Evolutionary conservation across 257 asterid genomes (phyloP).

Genomic region (Plantago elongata): DNA sequence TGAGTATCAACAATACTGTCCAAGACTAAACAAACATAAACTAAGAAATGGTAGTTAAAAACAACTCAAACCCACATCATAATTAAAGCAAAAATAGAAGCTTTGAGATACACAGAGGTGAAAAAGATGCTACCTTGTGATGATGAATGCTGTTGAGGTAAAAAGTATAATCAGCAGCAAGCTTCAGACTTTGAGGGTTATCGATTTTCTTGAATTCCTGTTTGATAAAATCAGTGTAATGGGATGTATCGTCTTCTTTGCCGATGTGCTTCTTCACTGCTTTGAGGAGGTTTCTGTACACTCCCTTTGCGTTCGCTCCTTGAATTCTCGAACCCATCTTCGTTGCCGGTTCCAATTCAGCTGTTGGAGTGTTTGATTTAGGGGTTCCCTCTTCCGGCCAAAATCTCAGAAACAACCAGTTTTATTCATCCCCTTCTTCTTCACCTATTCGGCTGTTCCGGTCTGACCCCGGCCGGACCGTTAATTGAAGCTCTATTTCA

Average conservation of each 20-base stretch:
- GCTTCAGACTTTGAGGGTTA: conserved; percentile 43
- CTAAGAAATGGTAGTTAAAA: neutral
- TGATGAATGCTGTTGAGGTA: conserved; percentile 81
- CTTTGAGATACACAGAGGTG: neutral
- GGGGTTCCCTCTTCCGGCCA: too few relatives aligned
- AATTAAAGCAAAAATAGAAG: too few relatives aligned
- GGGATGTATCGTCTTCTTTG: conserved; percentile 48
- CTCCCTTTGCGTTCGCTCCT: conserved; percentile 34
- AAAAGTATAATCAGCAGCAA: conserved; percentile 61
- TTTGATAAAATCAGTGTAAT: conserved; percentile 63
- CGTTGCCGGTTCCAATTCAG: neutral
- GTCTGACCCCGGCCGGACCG: too few relatives aligned
- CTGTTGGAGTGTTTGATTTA: neutral
- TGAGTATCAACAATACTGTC: neutral
- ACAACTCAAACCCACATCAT: neutral
- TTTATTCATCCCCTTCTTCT: too few relatives aligned
- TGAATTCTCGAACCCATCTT: conserved; percentile 40
- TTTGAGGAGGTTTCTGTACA: conserved; percentile 62
- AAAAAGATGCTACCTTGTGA: conserved; percentile 53
- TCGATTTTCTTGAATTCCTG: conserved; percentile 49
- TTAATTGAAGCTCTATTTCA: too few relatives aligned
- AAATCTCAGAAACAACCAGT: too few relatives aligned
- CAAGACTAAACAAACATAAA: neutral
- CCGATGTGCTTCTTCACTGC: conserved; percentile 66
- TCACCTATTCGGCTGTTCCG: too few relatives aligned